phyloP scores from a whole-genome alignment of 192 early-diverging fungal genomes.

The Coemansia sp. region DNA sequence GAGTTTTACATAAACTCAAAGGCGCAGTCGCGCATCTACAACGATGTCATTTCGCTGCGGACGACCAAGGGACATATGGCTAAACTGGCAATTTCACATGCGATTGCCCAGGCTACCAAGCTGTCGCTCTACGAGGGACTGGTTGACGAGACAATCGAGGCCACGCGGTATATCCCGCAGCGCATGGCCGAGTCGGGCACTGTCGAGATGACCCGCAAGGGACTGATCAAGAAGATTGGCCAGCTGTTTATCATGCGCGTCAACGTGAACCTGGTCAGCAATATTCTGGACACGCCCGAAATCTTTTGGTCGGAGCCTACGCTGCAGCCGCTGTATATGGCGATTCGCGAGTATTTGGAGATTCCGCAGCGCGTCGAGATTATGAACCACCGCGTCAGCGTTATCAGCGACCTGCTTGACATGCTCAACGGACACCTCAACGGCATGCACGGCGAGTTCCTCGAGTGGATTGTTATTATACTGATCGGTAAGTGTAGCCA shows the following conservation, averaged over 20 bases:
- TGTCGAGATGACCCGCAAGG: slow-evolving; percentile 86
- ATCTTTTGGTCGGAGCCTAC: slow-evolving; percentile 89
- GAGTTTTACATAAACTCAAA: slow-evolving; percentile 72
- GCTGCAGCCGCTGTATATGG: slow-evolving; percentile 74
- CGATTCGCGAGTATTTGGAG: slow-evolving; percentile 79
- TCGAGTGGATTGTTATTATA: slow-evolving; percentile 95
- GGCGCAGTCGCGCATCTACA: slow-evolving; percentile 72
- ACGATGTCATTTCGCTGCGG: slow-evolving; percentile 83
- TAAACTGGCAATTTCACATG: slow-evolving; percentile 94
- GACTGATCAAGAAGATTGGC: slow-evolving; percentile 93
- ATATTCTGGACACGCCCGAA: slow-evolving; percentile 90
- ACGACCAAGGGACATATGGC: slow-evolving; percentile 79
- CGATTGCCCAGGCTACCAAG: slow-evolving; percentile 92
- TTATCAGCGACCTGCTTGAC: slow-evolving; percentile 89
- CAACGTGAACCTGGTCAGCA: slow-evolving; percentile 86
- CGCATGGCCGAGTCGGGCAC: slow-evolving; percentile 92
- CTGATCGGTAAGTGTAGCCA: slow-evolving; percentile 69
- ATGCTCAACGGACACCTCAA: slow-evolving; percentile 95
- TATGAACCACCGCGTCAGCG: slow-evolving; percentile 87
- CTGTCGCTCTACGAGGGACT: slow-evolving; percentile 88
- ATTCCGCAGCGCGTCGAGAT: slow-evolving; percentile 85
- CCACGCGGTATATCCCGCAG: slow-evolving; percentile 85
- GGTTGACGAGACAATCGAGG: slow-evolving; percentile 89
- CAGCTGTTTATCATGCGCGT: slow-evolving; percentile 89
- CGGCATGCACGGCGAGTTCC: slow-evolving; percentile 83